A percentile compares a stretch with the other conserved stretches of the same genome.
These are phyloP conservation scores for Dianthus caryophyllus DNA, from an alignment of 148 eudicot species.

Conservation along the genomic window DNA sequence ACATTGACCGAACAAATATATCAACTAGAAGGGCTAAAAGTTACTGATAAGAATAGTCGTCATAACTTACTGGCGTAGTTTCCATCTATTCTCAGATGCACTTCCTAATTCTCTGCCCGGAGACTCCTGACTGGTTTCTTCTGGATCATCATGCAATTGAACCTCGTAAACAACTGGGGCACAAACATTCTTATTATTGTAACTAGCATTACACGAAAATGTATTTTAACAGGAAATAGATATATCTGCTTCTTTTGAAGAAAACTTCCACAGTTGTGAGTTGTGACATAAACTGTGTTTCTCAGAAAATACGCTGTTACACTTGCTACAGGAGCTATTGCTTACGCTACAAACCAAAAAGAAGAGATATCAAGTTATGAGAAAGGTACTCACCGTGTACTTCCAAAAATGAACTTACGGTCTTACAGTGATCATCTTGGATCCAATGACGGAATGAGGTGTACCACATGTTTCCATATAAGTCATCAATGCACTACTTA, in stretches of 20 bases:
- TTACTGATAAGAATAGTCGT: neutral
- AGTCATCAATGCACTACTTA: neutral
- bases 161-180: neutral
- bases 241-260: neutral
- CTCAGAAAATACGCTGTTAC: neutral
- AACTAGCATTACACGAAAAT: neutral
- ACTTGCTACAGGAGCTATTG: neutral
- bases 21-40: neutral
- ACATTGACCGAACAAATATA: neutral
- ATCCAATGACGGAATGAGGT: neutral
- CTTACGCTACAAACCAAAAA: neutral
- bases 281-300: neutral
- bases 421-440: neutral
- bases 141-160: neutral
- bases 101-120: neutral
- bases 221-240: neutral
- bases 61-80: slow-evolving; percentile 4
- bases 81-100: neutral
- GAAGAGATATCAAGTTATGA: neutral
- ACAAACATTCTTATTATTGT: neutral
- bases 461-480: neutral
- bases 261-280: neutral
- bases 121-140: slow-evolving; percentile 1
- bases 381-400: neutral
- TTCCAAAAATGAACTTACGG: neutral